Percentiles rank a stretch among this genome's conserved stretches.
These are phyloP conservation scores for Fusarium denticulatum DNA, from an alignment of 2,329 filamentous ascomycete genomes.

Conservation along the genomic window DNA sequence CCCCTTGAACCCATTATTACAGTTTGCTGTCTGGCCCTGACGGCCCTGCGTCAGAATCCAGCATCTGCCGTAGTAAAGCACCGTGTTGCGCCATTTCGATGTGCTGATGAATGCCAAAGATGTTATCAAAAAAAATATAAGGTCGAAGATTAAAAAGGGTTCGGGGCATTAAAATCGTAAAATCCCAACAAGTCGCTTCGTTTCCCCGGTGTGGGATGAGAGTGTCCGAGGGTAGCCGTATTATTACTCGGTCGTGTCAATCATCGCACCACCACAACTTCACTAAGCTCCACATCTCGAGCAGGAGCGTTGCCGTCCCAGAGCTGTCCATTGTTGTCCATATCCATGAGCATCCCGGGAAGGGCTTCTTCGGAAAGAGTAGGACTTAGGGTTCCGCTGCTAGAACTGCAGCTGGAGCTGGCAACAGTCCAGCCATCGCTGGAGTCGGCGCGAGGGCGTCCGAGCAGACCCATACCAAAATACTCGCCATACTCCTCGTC, in stretches of 20 bases:
- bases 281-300: constrained; percentile 57
- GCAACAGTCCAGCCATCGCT: constrained; percentile 92
- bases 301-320: constrained; percentile 43
- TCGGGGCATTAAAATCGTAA: constrained; percentile 46
- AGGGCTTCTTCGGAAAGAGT: constrained; percentile 57
- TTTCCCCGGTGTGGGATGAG: constrained; percentile 27
- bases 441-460: constrained; percentile 58
- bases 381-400: constrained; percentile 61
- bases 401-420: constrained; percentile 71
- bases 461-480: constrained; percentile 59
- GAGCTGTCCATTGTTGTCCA: constrained; percentile 49
- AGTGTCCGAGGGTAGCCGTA: constrained; percentile 6
- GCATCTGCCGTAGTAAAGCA: constrained; percentile 43
- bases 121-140: constrained; percentile 43
- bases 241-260: constrained; percentile 6
- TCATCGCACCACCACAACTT: constrained; percentile 57
- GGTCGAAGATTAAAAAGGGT: constrained; percentile 47
- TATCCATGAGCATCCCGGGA: constrained; percentile 49
- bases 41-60: constrained; percentile 43
- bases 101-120: constrained; percentile 55
- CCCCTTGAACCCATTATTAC: constrained; percentile 43
- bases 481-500: constrained; percentile 61
- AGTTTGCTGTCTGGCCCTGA: constrained; percentile 40
- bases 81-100: constrained; percentile 52
- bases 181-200: constrained; percentile 17